Evolutionary conservation across 2,329 filamentous ascomycete species (phyloP).

Genomic region (Diaporthe australafricana): DNA sequence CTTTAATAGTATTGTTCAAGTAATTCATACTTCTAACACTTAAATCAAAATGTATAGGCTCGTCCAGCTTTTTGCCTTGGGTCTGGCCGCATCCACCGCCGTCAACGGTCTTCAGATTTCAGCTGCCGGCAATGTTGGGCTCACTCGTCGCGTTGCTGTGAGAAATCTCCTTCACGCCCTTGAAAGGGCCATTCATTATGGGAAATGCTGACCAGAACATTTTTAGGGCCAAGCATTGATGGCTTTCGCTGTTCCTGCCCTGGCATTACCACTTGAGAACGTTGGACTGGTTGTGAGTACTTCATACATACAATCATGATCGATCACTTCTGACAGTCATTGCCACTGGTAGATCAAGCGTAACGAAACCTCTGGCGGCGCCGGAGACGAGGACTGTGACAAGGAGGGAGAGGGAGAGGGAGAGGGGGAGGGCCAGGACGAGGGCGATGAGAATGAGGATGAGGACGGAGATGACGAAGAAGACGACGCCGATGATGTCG

Average conservation of each 20-base stretch:
- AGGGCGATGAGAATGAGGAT: neutral
- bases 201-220: neutral
- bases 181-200: no score
- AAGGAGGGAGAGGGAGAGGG: neutral
- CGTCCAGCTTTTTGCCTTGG: constrained; percentile 21
- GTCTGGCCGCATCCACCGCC: neutral
- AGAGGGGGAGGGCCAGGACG: neutral
- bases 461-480: neutral
- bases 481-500: neutral
- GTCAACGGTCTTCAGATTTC: neutral
- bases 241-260: neutral
- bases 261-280: neutral
- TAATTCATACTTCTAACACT: neutral
- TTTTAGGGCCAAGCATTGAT: constrained; percentile 2
- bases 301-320: neutral
- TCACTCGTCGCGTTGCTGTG: constrained; percentile 8
- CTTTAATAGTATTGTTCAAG: neutral
- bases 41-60: constrained; percentile 7
- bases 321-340: neutral
- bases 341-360: neutral
- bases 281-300: neutral
- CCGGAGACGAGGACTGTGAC: neutral
- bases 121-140: neutral
- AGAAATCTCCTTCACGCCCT: neutral
- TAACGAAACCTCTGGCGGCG: neutral